These are phyloP conservation scores for Cercospora sp. DNA, from an alignment of 2,329 filamentous ascomycete genomes.

Conservation along the genomic window DNA sequence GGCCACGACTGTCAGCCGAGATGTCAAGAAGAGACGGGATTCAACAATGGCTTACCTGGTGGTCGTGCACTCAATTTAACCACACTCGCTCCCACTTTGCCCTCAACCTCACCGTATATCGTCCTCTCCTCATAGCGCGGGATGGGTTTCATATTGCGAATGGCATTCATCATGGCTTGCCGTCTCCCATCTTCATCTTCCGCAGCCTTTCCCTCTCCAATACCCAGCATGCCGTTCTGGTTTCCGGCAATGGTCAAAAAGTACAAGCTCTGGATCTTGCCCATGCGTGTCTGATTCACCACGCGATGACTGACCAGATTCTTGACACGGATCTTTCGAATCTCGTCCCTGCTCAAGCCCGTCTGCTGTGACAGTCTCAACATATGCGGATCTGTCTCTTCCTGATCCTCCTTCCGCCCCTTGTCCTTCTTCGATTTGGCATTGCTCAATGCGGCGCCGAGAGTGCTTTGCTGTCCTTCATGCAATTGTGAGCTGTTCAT, in stretches of 20 bases:
- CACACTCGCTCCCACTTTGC: slow-evolving; percentile 84
- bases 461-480: slow-evolving; percentile 28
- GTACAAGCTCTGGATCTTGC: slow-evolving; percentile 80
- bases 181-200: slow-evolving; percentile 66
- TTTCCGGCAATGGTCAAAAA: slow-evolving; percentile 83
- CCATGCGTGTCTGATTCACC: slow-evolving; percentile 91
- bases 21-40: not conserved
- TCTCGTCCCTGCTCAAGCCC: slow-evolving; percentile 52
- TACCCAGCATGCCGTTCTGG: slow-evolving; percentile 77
- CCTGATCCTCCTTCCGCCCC: slow-evolving; percentile 40
- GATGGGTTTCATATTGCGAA: slow-evolving; percentile 91
- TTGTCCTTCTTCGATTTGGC: slow-evolving; percentile 34
- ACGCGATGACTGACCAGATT: slow-evolving; percentile 72
- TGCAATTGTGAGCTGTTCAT: slow-evolving; percentile 60
- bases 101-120: slow-evolving; percentile 79
- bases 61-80: slow-evolving; percentile 79
- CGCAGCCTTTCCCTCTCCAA: slow-evolving; percentile 86
- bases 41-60: slow-evolving; percentile 67
- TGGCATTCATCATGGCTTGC: slow-evolving; percentile 78
- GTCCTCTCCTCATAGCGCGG: slow-evolving; percentile 88
- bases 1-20: slow-evolving; percentile 14
- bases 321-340: slow-evolving; percentile 64
- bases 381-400: slow-evolving; percentile 47
- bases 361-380: slow-evolving; percentile 59
- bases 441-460: slow-evolving; percentile 3